Percentiles rank a stretch among this genome's conserved stretches.
Evolutionary conservation across 2,329 filamentous ascomycete genomes (phyloP).

Genomic region (Fusarium mundagurra): DNA sequence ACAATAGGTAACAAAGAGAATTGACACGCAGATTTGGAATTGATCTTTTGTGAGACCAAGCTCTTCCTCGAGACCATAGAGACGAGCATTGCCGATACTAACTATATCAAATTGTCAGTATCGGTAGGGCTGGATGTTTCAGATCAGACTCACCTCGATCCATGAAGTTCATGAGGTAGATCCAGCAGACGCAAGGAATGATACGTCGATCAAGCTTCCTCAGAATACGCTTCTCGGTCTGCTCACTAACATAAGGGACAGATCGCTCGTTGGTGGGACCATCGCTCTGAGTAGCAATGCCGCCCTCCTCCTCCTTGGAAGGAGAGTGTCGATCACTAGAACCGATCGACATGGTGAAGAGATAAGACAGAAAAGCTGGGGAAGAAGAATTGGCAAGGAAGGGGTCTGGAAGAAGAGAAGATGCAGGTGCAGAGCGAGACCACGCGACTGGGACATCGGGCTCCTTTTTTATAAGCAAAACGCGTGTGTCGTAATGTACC

Average conservation of each 20-base stretch:
- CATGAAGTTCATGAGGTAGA: constrained; percentile 51
- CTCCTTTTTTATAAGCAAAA: constrained; percentile 18
- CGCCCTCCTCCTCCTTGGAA: constrained; percentile 23
- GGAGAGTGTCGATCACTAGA: constrained; percentile 15
- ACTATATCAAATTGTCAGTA: constrained; percentile 53
- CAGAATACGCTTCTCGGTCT: constrained; percentile 35
- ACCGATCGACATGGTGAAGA: constrained; percentile 5
- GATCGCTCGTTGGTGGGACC: constrained; percentile 20
- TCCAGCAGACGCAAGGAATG: constrained; percentile 47
- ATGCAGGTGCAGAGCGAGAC: not conserved
- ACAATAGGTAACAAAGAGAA: constrained; percentile 52
- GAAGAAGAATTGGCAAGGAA: not conserved
- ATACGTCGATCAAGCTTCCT: constrained; percentile 48
- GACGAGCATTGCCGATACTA: constrained; percentile 73
- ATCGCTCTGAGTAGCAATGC: constrained; percentile 20
- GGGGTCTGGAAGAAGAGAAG: not conserved
- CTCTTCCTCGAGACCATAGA: constrained; percentile 61
- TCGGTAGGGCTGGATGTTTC: rapidly evolving
- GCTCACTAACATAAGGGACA: constrained; percentile 30
- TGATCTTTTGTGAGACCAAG: constrained; percentile 64
- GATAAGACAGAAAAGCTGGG: not conserved
- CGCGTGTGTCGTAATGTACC: constrained; percentile 5
- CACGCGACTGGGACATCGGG: constrained; percentile 2
- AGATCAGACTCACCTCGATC: constrained; percentile 42
- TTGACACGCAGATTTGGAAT: constrained; percentile 65